These are phyloP conservation scores for Salix brachista DNA, from an alignment of 345 rosid species.

Conservation along the genomic window DNA sequence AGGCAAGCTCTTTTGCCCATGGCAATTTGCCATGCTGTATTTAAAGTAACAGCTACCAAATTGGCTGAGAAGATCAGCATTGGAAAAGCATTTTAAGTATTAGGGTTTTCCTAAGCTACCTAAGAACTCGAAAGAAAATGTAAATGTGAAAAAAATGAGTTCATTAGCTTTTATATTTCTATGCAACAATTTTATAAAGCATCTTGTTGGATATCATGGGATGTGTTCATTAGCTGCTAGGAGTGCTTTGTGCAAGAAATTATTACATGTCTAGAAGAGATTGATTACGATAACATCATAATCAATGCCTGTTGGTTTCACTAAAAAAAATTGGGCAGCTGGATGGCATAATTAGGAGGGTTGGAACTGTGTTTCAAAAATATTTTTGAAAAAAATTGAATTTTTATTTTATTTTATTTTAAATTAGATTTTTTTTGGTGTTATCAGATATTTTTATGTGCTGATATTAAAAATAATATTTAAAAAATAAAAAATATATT, in stretches of 20 bases:
- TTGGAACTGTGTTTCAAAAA: too few species aligned
- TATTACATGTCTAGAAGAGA: neutral
- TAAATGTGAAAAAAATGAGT: conserved; percentile 21
- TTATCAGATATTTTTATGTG: too few species aligned
- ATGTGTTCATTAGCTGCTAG: too few species aligned
- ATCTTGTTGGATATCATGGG: neutral
- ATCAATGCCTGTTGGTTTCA: neutral
- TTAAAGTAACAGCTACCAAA: neutral
- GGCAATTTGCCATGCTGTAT: neutral
- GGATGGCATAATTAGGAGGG: neutral
- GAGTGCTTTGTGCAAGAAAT: neutral
- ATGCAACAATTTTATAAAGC: neutral
- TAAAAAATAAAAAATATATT: too few species aligned
- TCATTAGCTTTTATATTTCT: conserved; percentile 4
- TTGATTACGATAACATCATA: neutral
- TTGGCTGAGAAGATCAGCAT: neutral
- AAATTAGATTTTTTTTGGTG: too few species aligned
- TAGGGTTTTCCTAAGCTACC: neutral
- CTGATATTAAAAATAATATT: too few species aligned
- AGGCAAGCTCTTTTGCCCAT: neutral
- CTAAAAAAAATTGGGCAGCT: neutral
- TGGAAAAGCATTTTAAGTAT: neutral
- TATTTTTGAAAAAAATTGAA: too few species aligned
- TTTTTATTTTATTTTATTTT: too few species aligned
- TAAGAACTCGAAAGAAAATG: conserved; percentile 22